These are phyloP conservation scores for Botrytis medusae DNA, from an alignment of 2,329 filamentous ascomycete genomes.

Conservation along the genomic window DNA sequence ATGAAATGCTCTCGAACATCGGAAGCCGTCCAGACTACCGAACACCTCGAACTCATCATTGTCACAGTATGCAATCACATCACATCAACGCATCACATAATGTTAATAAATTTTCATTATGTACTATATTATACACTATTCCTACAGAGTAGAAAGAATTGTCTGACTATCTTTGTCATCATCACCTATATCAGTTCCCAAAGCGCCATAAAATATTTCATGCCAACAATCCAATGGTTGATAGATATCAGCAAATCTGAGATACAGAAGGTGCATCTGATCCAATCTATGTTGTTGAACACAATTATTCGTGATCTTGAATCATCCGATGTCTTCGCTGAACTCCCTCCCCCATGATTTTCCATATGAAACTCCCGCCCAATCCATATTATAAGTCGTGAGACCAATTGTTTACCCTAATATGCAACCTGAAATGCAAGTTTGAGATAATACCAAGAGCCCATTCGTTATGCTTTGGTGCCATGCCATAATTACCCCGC, in stretches of 20 bases:
- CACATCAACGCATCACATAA: background rate
- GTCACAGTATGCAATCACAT: background rate
- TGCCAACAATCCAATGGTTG: background rate
- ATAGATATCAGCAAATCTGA: background rate
- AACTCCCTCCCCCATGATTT: background rate
- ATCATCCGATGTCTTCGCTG: background rate
- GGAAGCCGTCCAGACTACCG: background rate
- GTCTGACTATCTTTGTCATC: background rate
- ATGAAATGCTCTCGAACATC: background rate
- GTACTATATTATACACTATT: background rate
- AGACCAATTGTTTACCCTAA: slow-evolving; percentile 6
- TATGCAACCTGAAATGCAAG: slow-evolving; percentile 1
- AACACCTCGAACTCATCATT: background rate
- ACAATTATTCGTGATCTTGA: background rate
- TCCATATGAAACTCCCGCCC: background rate
- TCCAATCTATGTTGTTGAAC: background rate
- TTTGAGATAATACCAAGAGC: background rate
- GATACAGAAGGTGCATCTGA: background rate
- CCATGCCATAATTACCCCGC: background rate
- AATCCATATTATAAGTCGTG: background rate
- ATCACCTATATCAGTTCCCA: background rate
- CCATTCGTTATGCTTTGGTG: background rate
- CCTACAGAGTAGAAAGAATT: background rate
- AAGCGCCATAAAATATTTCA: background rate
- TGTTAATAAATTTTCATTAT: background rate